These are phyloP conservation scores for Ilyonectria robusta DNA, from an alignment of 2,329 filamentous ascomycete species.

Conservation along the genomic window DNA sequence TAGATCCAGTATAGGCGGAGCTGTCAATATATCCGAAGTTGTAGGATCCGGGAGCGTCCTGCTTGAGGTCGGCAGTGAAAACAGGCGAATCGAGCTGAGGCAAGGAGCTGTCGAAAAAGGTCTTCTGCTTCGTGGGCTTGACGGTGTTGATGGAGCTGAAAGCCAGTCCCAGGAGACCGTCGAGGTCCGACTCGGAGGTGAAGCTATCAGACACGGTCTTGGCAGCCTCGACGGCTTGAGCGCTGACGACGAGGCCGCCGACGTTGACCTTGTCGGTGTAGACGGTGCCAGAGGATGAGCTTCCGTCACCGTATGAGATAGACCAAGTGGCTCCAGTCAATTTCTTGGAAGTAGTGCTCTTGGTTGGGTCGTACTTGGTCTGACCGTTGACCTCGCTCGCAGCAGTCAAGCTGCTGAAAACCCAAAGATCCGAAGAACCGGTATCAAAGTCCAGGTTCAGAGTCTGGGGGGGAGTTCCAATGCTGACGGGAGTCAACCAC, in stretches of 20 bases:
- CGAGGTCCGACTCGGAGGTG: slow-evolving; percentile 55
- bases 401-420: slow-evolving; percentile 61
- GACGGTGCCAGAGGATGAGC: slow-evolving; percentile 58
- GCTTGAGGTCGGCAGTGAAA: slow-evolving; percentile 79
- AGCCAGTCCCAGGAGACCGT: slow-evolving; percentile 61
- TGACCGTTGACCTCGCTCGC: slow-evolving; percentile 54
- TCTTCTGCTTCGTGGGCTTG: slow-evolving; percentile 56
- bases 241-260: slow-evolving; percentile 57
- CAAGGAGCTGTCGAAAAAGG: slow-evolving; percentile 56
- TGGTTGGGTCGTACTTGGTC: slow-evolving; percentile 53
- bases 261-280: slow-evolving; percentile 60
- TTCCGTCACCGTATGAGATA: slow-evolving; percentile 63
- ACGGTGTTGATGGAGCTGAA: slow-evolving; percentile 62
- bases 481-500: slow-evolving; percentile 57
- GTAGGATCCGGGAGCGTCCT: slow-evolving; percentile 71
- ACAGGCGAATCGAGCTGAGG: slow-evolving; percentile 53
- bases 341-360: slow-evolving; percentile 56
- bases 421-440: slow-evolving; percentile 64
- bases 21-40: slow-evolving; percentile 81
- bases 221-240: slow-evolving; percentile 62
- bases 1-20: slow-evolving; percentile 72
- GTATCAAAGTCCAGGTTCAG: slow-evolving; percentile 62
- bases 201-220: slow-evolving; percentile 57
- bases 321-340: slow-evolving; percentile 56
- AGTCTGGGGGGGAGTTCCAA: slow-evolving; percentile 59